Percentiles rank a stretch among this genome's conserved stretches.
phyloP scores from a whole-genome alignment of 331 rosid species.

The Pyrus hybrid region DNA sequence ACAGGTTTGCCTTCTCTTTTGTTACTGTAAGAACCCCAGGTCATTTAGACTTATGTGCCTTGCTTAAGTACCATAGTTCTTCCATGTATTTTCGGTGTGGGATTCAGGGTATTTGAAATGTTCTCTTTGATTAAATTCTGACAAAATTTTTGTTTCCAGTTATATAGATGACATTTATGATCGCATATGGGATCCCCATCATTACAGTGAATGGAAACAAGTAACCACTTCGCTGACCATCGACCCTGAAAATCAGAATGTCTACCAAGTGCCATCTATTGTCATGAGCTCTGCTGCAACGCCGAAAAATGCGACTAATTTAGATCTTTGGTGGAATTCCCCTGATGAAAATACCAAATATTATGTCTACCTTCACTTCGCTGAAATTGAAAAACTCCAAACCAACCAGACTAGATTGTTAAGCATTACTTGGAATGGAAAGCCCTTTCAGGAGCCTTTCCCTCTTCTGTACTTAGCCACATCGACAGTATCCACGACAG shows the following conservation, averaged over 20 bases:
- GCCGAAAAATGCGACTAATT: not conserved
- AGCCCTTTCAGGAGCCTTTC: not conserved
- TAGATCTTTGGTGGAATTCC: not conserved
- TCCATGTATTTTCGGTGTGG: not conserved
- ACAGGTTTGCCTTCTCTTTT: conserved; percentile 16
- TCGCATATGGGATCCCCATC: conserved; percentile 17
- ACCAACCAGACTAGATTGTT: conserved; percentile 14
- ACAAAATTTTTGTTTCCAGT: conserved; percentile 15
- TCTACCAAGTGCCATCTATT: conserved; percentile 14
- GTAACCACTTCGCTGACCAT: conserved; percentile 3
- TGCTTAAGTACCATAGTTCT: too few relatives aligned
- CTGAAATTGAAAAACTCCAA: conserved; percentile 20
- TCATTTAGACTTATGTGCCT: too few relatives aligned
- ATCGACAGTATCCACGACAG: not conserved
- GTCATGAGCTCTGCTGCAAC: conserved; percentile 43
- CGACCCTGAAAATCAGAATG: not conserved
- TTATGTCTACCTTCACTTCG: conserved; percentile 21
- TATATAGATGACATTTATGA: conserved; percentile 40
- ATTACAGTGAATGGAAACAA: not conserved
- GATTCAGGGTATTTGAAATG: not conserved
- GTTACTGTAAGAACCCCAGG: too few relatives aligned
- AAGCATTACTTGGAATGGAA: not conserved
- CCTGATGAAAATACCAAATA: not conserved
- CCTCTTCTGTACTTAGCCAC: not conserved
- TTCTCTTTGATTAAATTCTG: not conserved